phyloP scores from a whole-genome alignment of 2,329 filamentous ascomycete species.

The Sporothrix mexicana region DNA sequence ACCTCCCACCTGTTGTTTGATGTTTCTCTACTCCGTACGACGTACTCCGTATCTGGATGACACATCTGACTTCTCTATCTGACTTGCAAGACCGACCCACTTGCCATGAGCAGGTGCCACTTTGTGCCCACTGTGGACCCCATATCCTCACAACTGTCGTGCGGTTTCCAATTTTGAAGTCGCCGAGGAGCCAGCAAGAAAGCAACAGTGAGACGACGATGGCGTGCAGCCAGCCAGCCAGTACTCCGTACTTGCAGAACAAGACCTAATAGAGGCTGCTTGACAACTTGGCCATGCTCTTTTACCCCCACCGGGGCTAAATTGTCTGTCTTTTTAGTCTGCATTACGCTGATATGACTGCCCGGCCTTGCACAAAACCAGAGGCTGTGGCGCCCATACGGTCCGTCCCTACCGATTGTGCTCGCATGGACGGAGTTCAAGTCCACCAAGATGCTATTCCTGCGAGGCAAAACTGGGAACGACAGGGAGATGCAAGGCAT shows the following conservation, averaged over 20 bases:
- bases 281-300: slow-evolving; percentile 5
- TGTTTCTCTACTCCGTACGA: neutral
- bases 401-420: slow-evolving; percentile 51
- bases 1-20: neutral
- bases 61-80: neutral
- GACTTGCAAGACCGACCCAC: neutral
- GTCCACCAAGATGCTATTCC: neutral
- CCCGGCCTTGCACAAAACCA: neutral
- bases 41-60: neutral
- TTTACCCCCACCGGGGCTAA: slow-evolving; percentile 38
- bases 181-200: neutral
- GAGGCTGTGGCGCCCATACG: slow-evolving; percentile 45
- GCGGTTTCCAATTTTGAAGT: neutral
- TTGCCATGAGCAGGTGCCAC: neutral
- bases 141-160: neutral
- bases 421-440: neutral
- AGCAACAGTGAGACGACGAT: slow-evolving; percentile 18
- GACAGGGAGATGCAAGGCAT: neutral
- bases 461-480: neutral
- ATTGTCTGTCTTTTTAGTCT: slow-evolving; percentile 33
- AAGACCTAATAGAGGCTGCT: neutral
- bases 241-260: neutral
- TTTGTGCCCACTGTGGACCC: neutral
- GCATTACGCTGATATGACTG: slow-evolving; percentile 26
- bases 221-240: neutral